Percentiles rank a stretch among this genome's conserved stretches.
Conservation (phyloP, 768 basidiomycete species). For the Rhodotorula graminis region DNA sequence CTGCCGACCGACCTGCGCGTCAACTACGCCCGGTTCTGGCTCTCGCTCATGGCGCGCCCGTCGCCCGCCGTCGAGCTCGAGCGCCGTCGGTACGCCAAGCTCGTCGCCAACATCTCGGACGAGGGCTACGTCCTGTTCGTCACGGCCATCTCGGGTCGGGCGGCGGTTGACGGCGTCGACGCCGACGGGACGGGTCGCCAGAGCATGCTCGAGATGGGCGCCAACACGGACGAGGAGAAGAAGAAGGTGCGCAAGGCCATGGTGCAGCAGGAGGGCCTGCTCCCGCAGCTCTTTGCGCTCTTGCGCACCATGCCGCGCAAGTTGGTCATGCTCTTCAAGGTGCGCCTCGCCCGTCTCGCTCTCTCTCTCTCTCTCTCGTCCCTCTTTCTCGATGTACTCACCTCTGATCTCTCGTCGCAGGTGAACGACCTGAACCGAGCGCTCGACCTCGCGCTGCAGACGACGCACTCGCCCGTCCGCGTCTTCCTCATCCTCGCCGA, state of each 20-base stretch:
- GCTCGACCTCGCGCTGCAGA: conserved; percentile 60
- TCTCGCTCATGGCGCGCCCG: conserved; percentile 72
- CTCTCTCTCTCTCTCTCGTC: conserved; percentile 38
- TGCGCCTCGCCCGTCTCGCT: neutral
- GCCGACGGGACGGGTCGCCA: conserved; percentile 42
- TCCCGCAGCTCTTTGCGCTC: conserved; percentile 80
- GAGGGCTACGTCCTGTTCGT: conserved; percentile 85
- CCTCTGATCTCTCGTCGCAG: neutral
- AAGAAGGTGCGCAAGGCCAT: conserved; percentile 78
- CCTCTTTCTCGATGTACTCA: conserved; percentile 39
- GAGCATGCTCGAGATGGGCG: conserved; percentile 68
- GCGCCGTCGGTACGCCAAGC: conserved; percentile 76
- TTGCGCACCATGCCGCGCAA: conserved; percentile 73
- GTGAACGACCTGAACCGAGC: conserved; percentile 37
- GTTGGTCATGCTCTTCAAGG: conserved; percentile 30
- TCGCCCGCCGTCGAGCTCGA: conserved; percentile 62
- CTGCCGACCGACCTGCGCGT: conserved; percentile 67
- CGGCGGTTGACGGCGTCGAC: conserved; percentile 61
- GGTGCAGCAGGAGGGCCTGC: conserved; percentile 70
- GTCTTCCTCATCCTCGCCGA: conserved; percentile 88
- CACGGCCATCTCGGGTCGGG: conserved; percentile 81
- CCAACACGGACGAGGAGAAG: conserved; percentile 71
- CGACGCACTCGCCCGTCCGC: conserved; percentile 68
- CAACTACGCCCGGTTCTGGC: conserved; percentile 68
- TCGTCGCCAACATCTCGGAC: conserved; percentile 73